Evolutionary conservation across 2,329 filamentous ascomycete genomes (phyloP).

Genomic region (Tolypocladium guangdongense): DNA sequence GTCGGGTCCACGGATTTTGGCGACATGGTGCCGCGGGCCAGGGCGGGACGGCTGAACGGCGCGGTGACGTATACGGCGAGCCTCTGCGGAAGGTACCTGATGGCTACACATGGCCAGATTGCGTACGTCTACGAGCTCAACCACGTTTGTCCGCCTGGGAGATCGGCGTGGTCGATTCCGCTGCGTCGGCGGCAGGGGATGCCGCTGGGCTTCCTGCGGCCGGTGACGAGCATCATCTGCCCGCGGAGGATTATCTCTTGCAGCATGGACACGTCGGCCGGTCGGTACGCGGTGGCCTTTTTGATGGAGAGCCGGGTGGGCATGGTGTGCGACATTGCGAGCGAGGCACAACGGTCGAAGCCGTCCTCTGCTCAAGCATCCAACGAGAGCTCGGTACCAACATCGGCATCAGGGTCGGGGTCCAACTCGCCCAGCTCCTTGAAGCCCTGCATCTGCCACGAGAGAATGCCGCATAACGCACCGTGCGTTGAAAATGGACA

Average conservation of each 20-base stretch:
- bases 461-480: slow-evolving; percentile 8
- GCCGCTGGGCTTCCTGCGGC: slow-evolving; percentile 21
- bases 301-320: slow-evolving; percentile 50
- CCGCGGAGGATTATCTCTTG: slow-evolving; percentile 45
- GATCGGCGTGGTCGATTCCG: slow-evolving; percentile 14
- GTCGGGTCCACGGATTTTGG: slow-evolving; percentile 25
- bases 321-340: slow-evolving; percentile 44
- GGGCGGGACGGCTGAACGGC: slow-evolving; percentile 12
- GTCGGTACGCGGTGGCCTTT: slow-evolving; percentile 44
- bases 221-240: slow-evolving; percentile 43
- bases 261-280: slow-evolving; percentile 50
- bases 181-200: slow-evolving; percentile 11
- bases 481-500: slow-evolving; percentile 20
- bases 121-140: slow-evolving; percentile 44
- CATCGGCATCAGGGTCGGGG: slow-evolving; percentile 1
- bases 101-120: slow-evolving; percentile 40
- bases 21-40: slow-evolving; percentile 14
- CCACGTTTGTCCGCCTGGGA: slow-evolving; percentile 20
- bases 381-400: slow-evolving; percentile 4
- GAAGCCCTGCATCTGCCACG: slow-evolving; percentile 13
- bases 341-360: slow-evolving; percentile 6
- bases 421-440: background rate
- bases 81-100: slow-evolving; percentile 45
- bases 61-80: slow-evolving; percentile 38
- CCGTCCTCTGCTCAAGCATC: slow-evolving; percentile 3